These are phyloP conservation scores for Paradendryphiella salina DNA, from an alignment of 2,329 filamentous ascomycete species.

Conservation along the genomic window DNA sequence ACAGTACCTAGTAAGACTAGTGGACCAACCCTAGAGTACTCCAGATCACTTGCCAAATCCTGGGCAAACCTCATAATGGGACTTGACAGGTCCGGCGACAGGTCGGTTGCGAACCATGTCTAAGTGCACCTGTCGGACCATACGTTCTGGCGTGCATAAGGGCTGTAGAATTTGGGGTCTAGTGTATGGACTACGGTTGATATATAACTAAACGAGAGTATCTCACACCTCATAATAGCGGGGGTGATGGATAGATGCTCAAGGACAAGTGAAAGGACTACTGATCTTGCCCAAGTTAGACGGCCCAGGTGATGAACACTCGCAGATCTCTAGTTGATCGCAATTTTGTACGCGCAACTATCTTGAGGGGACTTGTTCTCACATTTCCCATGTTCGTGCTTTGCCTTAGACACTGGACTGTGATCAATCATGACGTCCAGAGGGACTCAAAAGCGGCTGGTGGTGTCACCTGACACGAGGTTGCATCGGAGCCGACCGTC, in stretches of 20 bases:
- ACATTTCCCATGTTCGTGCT: no score
- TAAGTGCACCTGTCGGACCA: slow-evolving; percentile 21
- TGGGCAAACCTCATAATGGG: slow-evolving; percentile 18
- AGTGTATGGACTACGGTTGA: slow-evolving; percentile 19
- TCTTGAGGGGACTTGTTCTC: no score
- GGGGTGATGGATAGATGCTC: neutral
- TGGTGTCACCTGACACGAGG: neutral
- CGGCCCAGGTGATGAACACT: no score
- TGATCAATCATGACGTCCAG: no score
- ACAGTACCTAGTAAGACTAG: neutral
- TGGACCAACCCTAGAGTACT: slow-evolving; percentile 8
- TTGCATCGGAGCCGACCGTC: neutral
- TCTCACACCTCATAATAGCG: neutral
- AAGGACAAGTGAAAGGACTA: neutral
- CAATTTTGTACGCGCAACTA: no score
- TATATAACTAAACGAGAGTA: slow-evolving; percentile 12
- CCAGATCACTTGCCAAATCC: slow-evolving; percentile 6
- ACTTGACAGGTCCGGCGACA: slow-evolving; percentile 14
- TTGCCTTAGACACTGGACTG: no score
- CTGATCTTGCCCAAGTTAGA: neutral
- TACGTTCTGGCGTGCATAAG: slow-evolving; percentile 36
- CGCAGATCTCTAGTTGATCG: no score
- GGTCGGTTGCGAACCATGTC: slow-evolving; percentile 18
- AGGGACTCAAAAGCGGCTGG: neutral
- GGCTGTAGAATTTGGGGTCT: slow-evolving; percentile 31